Base-by-base conservation (phyloP, 805 yeast species). In the Lipomyces mesembrius region DNA sequence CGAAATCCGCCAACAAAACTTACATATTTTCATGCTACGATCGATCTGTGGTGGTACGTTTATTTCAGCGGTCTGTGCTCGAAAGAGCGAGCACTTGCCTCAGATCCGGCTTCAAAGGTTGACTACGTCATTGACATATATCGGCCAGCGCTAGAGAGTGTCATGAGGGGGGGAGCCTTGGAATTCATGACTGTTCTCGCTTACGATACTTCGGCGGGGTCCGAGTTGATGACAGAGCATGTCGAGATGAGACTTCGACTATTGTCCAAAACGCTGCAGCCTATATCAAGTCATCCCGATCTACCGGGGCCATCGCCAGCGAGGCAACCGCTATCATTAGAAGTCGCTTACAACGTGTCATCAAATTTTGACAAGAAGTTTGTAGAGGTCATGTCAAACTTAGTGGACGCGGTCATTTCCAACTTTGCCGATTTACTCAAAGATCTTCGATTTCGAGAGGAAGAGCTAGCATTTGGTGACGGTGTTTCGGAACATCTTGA, bases 401-500 rank as follows among this genome's bases (percentile, higher is more conserved):
- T 79, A 8, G 69, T 76, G 1, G 75, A 72, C 12, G 68, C 74
- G 0, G 68, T 81, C 39, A 70, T 79, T 20, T 70, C 75, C 1
- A 75, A 79, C 62, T 67, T 77, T 55, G 80, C 83, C 5, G 81
- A 79, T 60, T 66, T 80, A 27, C 72, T 82, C 12, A 76, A 76
- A 59, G 81, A 81, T 57, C 78, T 80, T 77, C 72, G 77, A 20
- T 67, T 74, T 43, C 72, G 73, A 49, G 83, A 81, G 60, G 83
- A 80, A 61, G 81, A 79, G 57, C 71, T 72, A 39, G 65, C 76
- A n/a, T 63, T 70, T 34, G 61, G 71, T 39, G 68, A 17, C 60
- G 61, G 25, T 3, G 71, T 69, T 17, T 71, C 70, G 20, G 76
- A 71, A 12, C 82, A 90, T 22, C 83, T 91, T 0, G 86, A 88